Conservation (phyloP, 1,284 basidiomycete species). For the Cryptococcus depauperatus region DNA sequence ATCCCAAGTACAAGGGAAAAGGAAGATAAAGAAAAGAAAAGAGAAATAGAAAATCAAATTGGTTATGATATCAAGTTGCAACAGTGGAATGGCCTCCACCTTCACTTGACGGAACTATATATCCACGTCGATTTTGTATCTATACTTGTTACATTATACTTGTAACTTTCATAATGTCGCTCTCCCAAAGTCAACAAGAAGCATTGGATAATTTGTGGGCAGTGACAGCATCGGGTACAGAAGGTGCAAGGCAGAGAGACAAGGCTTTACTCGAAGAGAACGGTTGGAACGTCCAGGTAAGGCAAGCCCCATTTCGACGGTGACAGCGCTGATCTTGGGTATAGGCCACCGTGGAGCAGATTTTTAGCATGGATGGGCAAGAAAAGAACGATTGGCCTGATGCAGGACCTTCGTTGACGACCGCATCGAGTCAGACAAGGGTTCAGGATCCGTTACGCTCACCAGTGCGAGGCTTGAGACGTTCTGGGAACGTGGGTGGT, state of each 20-base stretch:
- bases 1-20: no score
- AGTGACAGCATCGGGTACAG: constrained; percentile 37
- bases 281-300: constrained; percentile 43
- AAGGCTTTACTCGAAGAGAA: constrained; percentile 39
- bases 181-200: constrained; percentile 25
- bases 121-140: no score
- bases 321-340: neutral
- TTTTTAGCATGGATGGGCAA: constrained; percentile 20
- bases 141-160: no score
- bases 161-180: constrained; percentile 20
- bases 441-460: constrained; percentile 10
- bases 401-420: constrained; percentile 1
- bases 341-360: constrained; percentile 33
- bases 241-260: constrained; percentile 32
- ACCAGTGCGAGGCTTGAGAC: no score
- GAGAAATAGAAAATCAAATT: no score
- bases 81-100: no score
- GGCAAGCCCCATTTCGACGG: neutral
- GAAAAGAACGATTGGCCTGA: neutral
- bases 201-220: constrained; percentile 39
- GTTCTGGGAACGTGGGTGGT: no score
- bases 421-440: constrained; percentile 8
- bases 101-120: no score
- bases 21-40: no score
- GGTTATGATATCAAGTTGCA: no score